Conservation (phyloP, 1,284 basidiomycete species). For the Ustilago bromivora region DNA sequence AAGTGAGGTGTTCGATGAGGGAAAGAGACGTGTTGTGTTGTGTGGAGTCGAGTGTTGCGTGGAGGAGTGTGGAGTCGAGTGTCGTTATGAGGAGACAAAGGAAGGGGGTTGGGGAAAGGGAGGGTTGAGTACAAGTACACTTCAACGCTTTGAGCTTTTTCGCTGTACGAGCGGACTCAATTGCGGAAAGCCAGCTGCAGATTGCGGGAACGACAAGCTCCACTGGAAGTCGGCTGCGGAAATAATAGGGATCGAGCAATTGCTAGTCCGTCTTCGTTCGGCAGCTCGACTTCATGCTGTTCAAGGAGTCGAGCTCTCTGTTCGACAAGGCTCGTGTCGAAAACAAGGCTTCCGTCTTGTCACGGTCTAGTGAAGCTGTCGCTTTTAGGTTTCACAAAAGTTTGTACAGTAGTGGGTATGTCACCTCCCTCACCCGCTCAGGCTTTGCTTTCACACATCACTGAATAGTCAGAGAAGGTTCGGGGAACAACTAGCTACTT, state of each 20-base stretch:
- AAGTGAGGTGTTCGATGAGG: not conserved
- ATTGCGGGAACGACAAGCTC: slow-evolving; percentile 12
- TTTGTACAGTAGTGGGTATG: not conserved
- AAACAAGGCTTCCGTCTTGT: not conserved
- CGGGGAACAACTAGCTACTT: not conserved
- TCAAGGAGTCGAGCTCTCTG: not conserved
- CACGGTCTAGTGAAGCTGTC: not conserved
- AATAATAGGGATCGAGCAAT: slow-evolving; percentile 4
- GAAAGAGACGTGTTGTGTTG: not conserved
- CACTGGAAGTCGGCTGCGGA: slow-evolving; percentile 4
- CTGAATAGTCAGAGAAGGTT: not conserved
- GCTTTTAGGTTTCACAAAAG: not conserved
- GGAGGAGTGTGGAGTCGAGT: slow-evolving; percentile 12
- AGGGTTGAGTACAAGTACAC: slow-evolving; percentile 17
- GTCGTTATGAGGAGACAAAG: slow-evolving; percentile 3
- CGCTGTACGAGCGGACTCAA: not conserved
- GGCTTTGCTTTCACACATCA: not conserved
- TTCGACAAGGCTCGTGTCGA: too few relatives aligned
- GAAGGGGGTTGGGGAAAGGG: not conserved
- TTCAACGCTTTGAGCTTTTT: slow-evolving; percentile 13
- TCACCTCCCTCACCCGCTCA: not conserved
- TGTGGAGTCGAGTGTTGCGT: not conserved
- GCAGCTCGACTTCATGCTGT: not conserved
- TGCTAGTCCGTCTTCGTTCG: not conserved
- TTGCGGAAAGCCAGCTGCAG: slow-evolving; percentile 1